Evolutionary conservation across 169 alveolate species (phyloP), one percentile per base, ranked within the genome.

Genomic region (Babesia gibsoni): DNA sequence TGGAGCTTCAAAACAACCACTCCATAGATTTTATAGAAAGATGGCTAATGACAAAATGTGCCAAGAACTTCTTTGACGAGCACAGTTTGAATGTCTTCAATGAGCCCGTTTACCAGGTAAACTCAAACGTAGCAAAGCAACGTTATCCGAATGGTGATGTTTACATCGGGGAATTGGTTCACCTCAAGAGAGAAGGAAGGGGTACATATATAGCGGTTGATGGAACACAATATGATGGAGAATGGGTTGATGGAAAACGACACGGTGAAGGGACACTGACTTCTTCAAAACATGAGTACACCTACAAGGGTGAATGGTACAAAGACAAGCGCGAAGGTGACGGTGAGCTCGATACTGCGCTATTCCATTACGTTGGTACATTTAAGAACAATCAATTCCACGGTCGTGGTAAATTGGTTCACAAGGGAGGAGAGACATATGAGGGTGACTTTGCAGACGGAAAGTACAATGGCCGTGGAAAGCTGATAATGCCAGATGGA

Each of bases 381-480:
- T 77, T 77, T 45, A 77, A 64, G 41, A 39, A 53, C 67, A 77
- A 77, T 74, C 39, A 20, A 6, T 77, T 52, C 63, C 48, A 77
- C 50, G 86, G 86, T 20, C 41, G 20, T 16, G 70, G 63, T 1
- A 54, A 50, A 30, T 27, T 77, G 67, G 45, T 45, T 8, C 22
- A 66, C 49, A 30, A 35, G 32, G 69, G 57, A 2, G 82, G 82
- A 30, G 59, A 30, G 20, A 58, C 45, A n/a, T 49, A 49, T 48
- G 79, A 77, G 83, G 86, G 86, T 8, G 82, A 77, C 49, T 77
- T 77, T 37, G 46, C 32, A 23, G 20, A 59, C 30, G 86, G 86
- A 37, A 52, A 43, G 42, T 77, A 53, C 63, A 23, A 68, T 45
- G 86, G 86, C 12, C 78, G 65, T 20, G 86, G 86, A 18, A 70